phyloP scores from a whole-genome alignment of 352 stramenopile species.

The Phytopythium delawarense region DNA sequence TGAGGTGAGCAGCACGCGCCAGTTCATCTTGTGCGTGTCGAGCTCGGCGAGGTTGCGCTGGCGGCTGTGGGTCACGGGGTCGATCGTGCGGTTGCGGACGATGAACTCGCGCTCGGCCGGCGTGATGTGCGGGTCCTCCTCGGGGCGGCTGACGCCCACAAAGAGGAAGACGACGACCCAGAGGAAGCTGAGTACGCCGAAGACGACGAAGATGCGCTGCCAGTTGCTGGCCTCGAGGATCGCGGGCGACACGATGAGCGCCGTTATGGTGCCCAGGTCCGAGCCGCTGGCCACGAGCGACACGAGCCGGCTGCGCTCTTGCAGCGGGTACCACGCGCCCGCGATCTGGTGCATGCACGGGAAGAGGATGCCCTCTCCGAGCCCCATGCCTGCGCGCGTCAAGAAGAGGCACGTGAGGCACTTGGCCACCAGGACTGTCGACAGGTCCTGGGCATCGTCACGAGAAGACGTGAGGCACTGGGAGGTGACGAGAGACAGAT shows the following conservation, averaged over 20 bases:
- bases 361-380: constrained; percentile 85
- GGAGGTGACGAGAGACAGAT: background rate
- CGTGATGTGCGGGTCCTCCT: constrained; percentile 60
- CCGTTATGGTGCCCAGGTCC: constrained; percentile 78
- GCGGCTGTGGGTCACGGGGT: constrained; percentile 34
- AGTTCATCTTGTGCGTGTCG: constrained; percentile 56
- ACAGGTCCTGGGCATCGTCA: constrained; percentile 38
- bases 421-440: constrained; percentile 59
- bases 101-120: constrained; percentile 59
- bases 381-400: constrained; percentile 72
- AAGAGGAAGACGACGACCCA: constrained; percentile 64
- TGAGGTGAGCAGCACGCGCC: constrained; percentile 58
- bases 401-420: constrained; percentile 70
- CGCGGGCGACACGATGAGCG: constrained; percentile 67
- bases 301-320: constrained; percentile 78
- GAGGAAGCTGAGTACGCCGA: constrained; percentile 68
- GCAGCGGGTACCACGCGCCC: constrained; percentile 77
- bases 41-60: constrained; percentile 34
- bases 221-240: constrained; percentile 62
- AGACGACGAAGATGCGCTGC: constrained; percentile 75
- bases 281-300: constrained; percentile 72
- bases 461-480: background rate
- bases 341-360: constrained; percentile 87
- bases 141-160: constrained; percentile 59
- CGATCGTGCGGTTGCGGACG: constrained; percentile 50